Percentiles rank a stretch among this genome's conserved stretches.
Evolutionary conservation across 768 basidiomycete genomes (phyloP).

Genomic region (Amyloporia xantha): DNA sequence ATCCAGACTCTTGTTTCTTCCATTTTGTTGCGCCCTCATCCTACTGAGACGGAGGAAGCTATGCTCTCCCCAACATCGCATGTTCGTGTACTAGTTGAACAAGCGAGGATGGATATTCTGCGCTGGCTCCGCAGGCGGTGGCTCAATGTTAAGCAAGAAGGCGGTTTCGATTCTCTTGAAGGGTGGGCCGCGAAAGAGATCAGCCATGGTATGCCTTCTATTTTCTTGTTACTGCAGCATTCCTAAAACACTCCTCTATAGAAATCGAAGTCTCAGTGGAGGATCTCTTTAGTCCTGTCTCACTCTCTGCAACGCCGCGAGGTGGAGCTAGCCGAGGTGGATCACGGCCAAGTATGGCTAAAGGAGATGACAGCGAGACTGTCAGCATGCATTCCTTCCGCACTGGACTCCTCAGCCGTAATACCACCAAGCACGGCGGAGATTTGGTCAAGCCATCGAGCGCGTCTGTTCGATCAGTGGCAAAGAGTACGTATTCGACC

Average conservation of each 20-base stretch:
- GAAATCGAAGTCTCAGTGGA: slow-evolving; percentile 78
- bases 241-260: too few species aligned
- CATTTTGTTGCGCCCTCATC: slow-evolving; percentile 64
- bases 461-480: slow-evolving; percentile 40
- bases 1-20: slow-evolving; percentile 63
- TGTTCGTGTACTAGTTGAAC: slow-evolving; percentile 67
- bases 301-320: slow-evolving; percentile 19
- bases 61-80: slow-evolving; percentile 66
- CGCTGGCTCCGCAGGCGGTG: slow-evolving; percentile 76
- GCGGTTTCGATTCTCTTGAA: slow-evolving; percentile 81
- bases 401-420: slow-evolving; percentile 34
- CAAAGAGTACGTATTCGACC: slow-evolving; percentile 34
- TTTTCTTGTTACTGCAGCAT: too few species aligned
- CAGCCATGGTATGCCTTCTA: slow-evolving; percentile 52
- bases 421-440: slow-evolving; percentile 15
- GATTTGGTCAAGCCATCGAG: slow-evolving; percentile 25
- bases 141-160: slow-evolving; percentile 63
- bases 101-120: slow-evolving; percentile 57
- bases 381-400: slow-evolving; percentile 42
- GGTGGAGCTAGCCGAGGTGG: slow-evolving; percentile 15
- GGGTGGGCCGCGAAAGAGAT: slow-evolving; percentile 89
- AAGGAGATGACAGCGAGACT: slow-evolving; percentile 35
- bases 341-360: slow-evolving; percentile 22
- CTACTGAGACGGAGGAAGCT: slow-evolving; percentile 48
- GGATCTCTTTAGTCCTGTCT: slow-evolving; percentile 54